A percentile compares a stretch with the other conserved stretches of the same genome.
Conservation (phyloP, 2,329 filamentous ascomycete genomes). For the Fonsecaea monophora region DNA sequence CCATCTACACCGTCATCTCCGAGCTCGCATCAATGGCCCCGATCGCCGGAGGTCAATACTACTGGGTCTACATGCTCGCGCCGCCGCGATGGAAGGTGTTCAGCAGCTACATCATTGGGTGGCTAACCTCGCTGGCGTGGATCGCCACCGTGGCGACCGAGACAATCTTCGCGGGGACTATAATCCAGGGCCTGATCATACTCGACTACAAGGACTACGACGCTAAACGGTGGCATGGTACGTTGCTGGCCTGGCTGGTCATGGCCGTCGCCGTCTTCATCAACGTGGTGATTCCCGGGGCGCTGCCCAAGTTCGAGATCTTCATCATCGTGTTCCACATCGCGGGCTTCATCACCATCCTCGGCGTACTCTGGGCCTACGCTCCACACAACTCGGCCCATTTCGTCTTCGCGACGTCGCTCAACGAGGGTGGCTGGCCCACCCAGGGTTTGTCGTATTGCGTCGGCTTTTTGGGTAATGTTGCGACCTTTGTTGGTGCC, state of each 20-base stretch:
- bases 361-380: constrained; percentile 47
- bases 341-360: constrained; percentile 55
- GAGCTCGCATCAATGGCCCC: constrained; percentile 58
- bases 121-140: constrained; percentile 54
- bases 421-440: constrained; percentile 47
- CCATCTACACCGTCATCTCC: constrained; percentile 55
- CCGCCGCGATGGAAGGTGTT: constrained; percentile 50
- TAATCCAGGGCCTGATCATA: constrained; percentile 51
- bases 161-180: constrained; percentile 51
- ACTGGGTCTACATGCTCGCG: constrained; percentile 57
- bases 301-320: constrained; percentile 52
- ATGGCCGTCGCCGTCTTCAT: constrained; percentile 50
- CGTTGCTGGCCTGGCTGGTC: constrained; percentile 50
- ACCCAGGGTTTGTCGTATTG: constrained; percentile 47
- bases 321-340: constrained; percentile 53
- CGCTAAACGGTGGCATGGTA: constrained; percentile 49
- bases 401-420: constrained; percentile 45
- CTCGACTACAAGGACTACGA: constrained; percentile 48
- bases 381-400: constrained; percentile 41
- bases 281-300: constrained; percentile 51
- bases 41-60: constrained; percentile 55
- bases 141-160: constrained; percentile 53
- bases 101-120: constrained; percentile 53
- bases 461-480: constrained; percentile 46
- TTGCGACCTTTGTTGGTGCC: constrained; percentile 46